phyloP scores from a whole-genome alignment of 495 filamentous ascomycete species.

The Lasiosphaeris hirsuta region DNA sequence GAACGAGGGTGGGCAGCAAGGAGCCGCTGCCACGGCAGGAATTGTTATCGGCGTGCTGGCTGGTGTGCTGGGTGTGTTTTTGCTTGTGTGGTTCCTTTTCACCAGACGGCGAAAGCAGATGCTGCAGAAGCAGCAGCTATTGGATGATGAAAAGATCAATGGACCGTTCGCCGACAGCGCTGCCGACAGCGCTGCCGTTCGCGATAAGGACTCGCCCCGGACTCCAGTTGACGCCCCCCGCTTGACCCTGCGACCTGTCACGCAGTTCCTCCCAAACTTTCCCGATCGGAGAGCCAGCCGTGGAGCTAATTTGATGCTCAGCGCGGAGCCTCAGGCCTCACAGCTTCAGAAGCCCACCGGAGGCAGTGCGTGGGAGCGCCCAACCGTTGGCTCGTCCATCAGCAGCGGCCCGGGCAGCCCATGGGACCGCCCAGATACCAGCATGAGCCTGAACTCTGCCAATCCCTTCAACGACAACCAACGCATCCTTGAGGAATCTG shows the following conservation, averaged over 20 bases:
- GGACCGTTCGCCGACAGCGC: slow-evolving; percentile 43
- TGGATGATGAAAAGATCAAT: slow-evolving; percentile 57
- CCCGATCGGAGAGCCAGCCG: slow-evolving; percentile 45
- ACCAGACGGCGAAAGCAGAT: slow-evolving; percentile 56
- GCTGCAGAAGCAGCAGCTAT: slow-evolving; percentile 44
- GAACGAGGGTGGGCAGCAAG: slow-evolving; percentile 28
- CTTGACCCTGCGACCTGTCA: slow-evolving; percentile 82
- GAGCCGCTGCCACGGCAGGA: slow-evolving; percentile 76
- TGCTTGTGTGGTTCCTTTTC: slow-evolving; percentile 66
- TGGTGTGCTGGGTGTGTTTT: slow-evolving; percentile 56
- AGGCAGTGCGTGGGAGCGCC: slow-evolving; percentile 42
- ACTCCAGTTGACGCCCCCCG: slow-evolving; percentile 55
- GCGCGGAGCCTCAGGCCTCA: slow-evolving; percentile 30
- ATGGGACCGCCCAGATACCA: slow-evolving; percentile 42
- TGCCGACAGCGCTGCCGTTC: slow-evolving; percentile 13
- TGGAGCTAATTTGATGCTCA: slow-evolving; percentile 41
- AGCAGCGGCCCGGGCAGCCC: slow-evolving; percentile 16
- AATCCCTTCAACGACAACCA: slow-evolving; percentile 52
- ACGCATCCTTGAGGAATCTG: slow-evolving; percentile 30
- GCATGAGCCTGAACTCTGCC: slow-evolving; percentile 41
- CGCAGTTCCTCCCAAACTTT: slow-evolving; percentile 77
- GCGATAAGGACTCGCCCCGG: slow-evolving; percentile 2
- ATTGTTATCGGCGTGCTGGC: slow-evolving; percentile 74
- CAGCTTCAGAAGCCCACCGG: slow-evolving; percentile 21
- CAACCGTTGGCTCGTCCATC: slow-evolving; percentile 18